Conservation (phyloP, 176 grass and related monocot genomes). For the Oryza brachyantha region DNA sequence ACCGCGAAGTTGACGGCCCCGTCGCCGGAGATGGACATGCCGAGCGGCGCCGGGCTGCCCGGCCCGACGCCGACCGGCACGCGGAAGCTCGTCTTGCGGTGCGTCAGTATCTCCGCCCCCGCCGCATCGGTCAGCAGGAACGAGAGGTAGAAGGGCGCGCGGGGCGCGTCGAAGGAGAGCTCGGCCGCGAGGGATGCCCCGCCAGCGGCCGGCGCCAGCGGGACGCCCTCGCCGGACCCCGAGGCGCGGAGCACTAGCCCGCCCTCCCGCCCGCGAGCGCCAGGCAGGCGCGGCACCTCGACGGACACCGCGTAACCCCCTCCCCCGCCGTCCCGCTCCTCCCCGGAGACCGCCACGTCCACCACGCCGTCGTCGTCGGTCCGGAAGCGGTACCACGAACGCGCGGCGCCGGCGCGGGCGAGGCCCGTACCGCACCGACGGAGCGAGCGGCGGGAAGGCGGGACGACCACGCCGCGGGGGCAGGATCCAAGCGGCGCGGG, state of each 20-base stretch:
- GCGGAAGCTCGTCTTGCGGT: constrained; percentile 57
- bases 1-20: constrained; percentile 72
- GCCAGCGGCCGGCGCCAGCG: not conserved
- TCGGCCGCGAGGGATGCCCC: constrained; percentile 20
- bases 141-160: constrained; percentile 72
- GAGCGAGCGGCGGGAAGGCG: not conserved
- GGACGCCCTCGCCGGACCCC: constrained; percentile 16
- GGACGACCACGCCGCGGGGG: not conserved
- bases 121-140: constrained; percentile 53
- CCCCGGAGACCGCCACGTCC: constrained; percentile 36
- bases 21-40: constrained; percentile 49
- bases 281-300: not conserved
- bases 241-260: constrained; percentile 32
- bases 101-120: constrained; percentile 57
- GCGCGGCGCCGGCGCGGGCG: not conserved
- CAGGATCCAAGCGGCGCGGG: not conserved
- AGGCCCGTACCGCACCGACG: not conserved
- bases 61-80: constrained; percentile 72
- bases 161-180: constrained; percentile 42
- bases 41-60: constrained; percentile 66
- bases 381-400: constrained; percentile 45
- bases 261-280: not conserved
- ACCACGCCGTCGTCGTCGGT: constrained; percentile 52
- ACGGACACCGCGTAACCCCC: constrained; percentile 37
- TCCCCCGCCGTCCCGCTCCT: constrained; percentile 2